Conservation (phyloP, 306 rosid species). For the Casuarina cunninghamiana region DNA sequence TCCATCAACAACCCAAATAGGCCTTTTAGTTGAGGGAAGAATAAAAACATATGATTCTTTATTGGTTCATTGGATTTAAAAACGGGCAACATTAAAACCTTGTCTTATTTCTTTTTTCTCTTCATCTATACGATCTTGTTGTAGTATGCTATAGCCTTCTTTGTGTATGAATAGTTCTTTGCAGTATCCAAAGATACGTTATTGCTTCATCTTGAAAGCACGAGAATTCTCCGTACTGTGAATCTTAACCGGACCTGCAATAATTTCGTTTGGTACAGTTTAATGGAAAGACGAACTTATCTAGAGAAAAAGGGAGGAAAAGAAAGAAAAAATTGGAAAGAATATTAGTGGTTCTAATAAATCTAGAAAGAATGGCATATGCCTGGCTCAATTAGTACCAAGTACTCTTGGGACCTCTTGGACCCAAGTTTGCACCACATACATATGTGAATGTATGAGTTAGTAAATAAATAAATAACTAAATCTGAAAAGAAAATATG, state of each 20-base stretch:
- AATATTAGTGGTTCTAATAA: neutral
- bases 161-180: constrained; percentile 21
- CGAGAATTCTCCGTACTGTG: constrained; percentile 19
- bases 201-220: constrained; percentile 16
- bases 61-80: constrained; percentile 8
- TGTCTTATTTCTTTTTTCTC: constrained; percentile 13
- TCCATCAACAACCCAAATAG: neutral
- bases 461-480: no score
- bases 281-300: neutral
- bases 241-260: constrained; percentile 33
- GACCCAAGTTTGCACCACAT: no score
- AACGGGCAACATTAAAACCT: constrained; percentile 16
- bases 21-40: neutral
- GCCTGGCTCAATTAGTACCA: no score
- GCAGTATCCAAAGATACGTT: neutral
- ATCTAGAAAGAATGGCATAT: neutral
- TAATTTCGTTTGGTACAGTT: constrained; percentile 28
- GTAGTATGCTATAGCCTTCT: constrained; percentile 23
- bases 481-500: neutral
- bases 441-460: no score
- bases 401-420: no score
- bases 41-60: constrained; percentile 9
- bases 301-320: no score
- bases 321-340: no score
- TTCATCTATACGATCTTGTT: constrained; percentile 1